Percentiles rank a stretch among this genome's conserved stretches.
Evolutionary conservation across 306 rosid genomes (phyloP).

Genomic region (Castanea sativa): DNA sequence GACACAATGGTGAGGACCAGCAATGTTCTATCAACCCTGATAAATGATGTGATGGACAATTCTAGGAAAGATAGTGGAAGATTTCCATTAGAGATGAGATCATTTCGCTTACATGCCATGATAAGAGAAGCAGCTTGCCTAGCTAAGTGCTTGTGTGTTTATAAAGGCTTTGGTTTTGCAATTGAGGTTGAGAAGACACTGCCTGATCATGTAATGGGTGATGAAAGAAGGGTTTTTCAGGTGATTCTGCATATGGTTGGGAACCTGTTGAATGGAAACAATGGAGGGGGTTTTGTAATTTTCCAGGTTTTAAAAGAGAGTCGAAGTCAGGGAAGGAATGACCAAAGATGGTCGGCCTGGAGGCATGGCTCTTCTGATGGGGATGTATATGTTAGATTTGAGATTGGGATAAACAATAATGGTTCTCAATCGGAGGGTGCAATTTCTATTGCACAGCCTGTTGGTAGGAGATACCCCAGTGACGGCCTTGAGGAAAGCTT

Average conservation of each 20-base stretch:
- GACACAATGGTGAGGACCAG: constrained; percentile 89
- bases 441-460: constrained; percentile 32
- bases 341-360: constrained; percentile 81
- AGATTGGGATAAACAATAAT: constrained; percentile 60
- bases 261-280: constrained; percentile 63
- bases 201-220: constrained; percentile 87
- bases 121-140: constrained; percentile 96
- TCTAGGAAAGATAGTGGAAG: constrained; percentile 75
- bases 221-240: constrained; percentile 95
- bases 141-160: constrained; percentile 82
- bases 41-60: constrained; percentile 89
- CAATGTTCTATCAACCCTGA: constrained; percentile 81
- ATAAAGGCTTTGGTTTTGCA: constrained; percentile 63
- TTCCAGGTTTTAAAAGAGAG: constrained; percentile 64
- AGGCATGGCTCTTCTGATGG: constrained; percentile 76
- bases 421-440: constrained; percentile 58
- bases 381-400: constrained; percentile 81
- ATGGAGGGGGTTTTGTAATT: constrained; percentile 51
- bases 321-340: constrained; percentile 90
- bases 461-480: constrained; percentile 48
- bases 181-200: constrained; percentile 79
- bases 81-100: constrained; percentile 70
- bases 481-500: constrained; percentile 70
- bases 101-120: constrained; percentile 74
- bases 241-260: constrained; percentile 98